Conservation (phyloP, 2,329 filamentous ascomycete species). For the Diaporthe vexans region DNA sequence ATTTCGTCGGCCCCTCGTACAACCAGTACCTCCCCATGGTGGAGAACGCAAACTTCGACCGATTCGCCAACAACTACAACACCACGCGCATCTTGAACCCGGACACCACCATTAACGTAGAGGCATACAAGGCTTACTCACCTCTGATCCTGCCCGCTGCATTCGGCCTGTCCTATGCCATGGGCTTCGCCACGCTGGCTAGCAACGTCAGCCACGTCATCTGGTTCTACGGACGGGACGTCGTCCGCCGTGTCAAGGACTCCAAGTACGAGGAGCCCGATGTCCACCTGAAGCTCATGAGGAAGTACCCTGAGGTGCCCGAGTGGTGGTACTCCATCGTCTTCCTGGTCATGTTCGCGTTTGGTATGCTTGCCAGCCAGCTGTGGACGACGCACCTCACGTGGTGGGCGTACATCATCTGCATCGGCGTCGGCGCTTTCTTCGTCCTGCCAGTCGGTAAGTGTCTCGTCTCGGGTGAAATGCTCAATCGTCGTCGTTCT, state of each 20-base stretch:
- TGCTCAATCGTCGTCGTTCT: too few relatives aligned
- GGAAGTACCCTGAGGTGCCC: constrained; percentile 59
- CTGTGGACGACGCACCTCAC: constrained; percentile 34
- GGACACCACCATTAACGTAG: constrained; percentile 45
- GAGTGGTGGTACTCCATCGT: constrained; percentile 62
- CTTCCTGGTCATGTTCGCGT: constrained; percentile 39
- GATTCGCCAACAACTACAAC: constrained; percentile 7
- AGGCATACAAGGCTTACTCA: constrained; percentile 46
- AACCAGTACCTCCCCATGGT: constrained; percentile 27
- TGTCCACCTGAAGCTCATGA: constrained; percentile 63
- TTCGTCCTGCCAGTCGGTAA: constrained; percentile 42
- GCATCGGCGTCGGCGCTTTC: constrained; percentile 40
- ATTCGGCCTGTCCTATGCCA: constrained; percentile 57
- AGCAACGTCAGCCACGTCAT: constrained; percentile 64
- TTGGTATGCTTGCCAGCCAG: constrained; percentile 15
- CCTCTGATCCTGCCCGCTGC: constrained; percentile 46
- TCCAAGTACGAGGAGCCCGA: constrained; percentile 47
- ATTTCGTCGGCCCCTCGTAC: constrained; percentile 21
- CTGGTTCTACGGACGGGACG: constrained; percentile 67
- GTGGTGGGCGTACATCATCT: constrained; percentile 44
- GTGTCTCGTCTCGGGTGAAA: neutral
- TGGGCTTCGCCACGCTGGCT: constrained; percentile 69
- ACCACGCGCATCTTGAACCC: constrained; percentile 31
- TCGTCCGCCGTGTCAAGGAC: constrained; percentile 28
- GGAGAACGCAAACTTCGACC: constrained; percentile 9